Evolutionary conservation across 176 grass and related monocot species (phyloP).

Genomic region (Elaeis guineensis): DNA sequence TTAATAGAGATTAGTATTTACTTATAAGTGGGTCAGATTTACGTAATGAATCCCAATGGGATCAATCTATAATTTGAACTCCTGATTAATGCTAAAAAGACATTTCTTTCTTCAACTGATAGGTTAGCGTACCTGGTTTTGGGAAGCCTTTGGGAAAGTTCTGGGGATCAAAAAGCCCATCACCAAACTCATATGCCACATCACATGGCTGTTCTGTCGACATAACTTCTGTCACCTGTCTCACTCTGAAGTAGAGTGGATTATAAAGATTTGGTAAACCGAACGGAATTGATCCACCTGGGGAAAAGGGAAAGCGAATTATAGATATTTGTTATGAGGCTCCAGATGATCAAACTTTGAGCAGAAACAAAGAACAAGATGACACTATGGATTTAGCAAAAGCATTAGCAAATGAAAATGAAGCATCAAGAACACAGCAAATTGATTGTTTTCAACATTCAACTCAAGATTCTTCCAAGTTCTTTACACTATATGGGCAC

Average conservation of each 20-base stretch:
- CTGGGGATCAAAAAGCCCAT: constrained; percentile 20
- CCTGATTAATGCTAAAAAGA: too few species aligned
- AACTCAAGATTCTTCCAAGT: too few species aligned
- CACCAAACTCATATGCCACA: constrained; percentile 26
- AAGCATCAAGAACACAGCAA: too few species aligned
- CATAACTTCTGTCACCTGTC: constrained; percentile 21
- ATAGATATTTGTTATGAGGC: neutral
- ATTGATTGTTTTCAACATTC: too few species aligned
- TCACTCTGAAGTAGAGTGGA: constrained; percentile 23
- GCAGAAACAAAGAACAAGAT: neutral
- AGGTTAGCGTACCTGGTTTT: constrained; percentile 6
- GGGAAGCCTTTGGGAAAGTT: constrained; percentile 8
- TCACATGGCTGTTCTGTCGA: constrained; percentile 24
- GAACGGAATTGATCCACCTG: constrained; percentile 4
- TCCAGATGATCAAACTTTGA: neutral
- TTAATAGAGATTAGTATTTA: too few species aligned
- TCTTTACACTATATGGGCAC: too few species aligned
- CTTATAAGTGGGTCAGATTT: too few species aligned
- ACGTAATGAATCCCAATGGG: too few species aligned
- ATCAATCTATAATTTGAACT: too few species aligned
- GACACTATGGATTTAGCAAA: too few species aligned
- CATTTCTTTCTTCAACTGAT: neutral
- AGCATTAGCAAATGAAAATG: too few species aligned
- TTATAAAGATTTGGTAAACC: neutral
- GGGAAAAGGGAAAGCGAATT: neutral